These are phyloP conservation scores for Lichtheimia ramosa DNA, from an alignment of 371 early-diverging fungal species.

Conservation along the genomic window DNA sequence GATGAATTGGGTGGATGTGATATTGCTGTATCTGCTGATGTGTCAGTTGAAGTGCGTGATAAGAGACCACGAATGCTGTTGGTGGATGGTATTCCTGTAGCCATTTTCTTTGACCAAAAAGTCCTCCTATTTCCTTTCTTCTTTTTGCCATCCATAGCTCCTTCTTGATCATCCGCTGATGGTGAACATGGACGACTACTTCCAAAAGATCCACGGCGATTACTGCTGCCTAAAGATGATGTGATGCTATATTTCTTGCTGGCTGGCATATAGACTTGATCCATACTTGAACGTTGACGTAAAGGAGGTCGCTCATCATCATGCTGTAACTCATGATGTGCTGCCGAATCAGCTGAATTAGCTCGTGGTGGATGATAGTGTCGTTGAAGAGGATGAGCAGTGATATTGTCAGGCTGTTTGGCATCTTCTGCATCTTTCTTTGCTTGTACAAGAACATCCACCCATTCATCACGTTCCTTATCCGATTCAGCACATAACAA, in stretches of 20 bases:
- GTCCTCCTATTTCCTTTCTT: conserved; percentile 31
- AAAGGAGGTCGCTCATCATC: conserved; percentile 9
- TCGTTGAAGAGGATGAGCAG: background rate
- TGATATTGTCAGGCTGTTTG: background rate
- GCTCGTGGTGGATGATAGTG: conserved; percentile 20
- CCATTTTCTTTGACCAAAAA: conserved; percentile 35
- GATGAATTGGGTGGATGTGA: background rate
- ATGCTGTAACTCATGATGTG: conserved; percentile 5
- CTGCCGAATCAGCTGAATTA: conserved; percentile 22
- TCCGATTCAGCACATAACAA: conserved; percentile 87
- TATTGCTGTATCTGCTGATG: background rate
- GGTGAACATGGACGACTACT: background rate
- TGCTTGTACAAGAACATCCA: conserved; percentile 53
- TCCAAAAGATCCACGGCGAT: background rate
- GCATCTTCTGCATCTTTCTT: background rate
- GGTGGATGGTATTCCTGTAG: conserved; percentile 10
- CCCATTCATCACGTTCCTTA: conserved; percentile 85
- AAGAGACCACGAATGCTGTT: conserved; percentile 23
- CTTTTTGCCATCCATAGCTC: conserved; percentile 16
- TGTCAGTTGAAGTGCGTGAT: conserved; percentile 20
- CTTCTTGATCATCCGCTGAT: background rate
- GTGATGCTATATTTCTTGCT: no score
- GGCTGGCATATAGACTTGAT: conserved; percentile 10
- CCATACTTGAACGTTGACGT: conserved; percentile 23
- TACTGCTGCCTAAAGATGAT: background rate